Evolutionary conservation across 805 yeast species (phyloP).

Genomic region (Starmerella tilneyi): DNA sequence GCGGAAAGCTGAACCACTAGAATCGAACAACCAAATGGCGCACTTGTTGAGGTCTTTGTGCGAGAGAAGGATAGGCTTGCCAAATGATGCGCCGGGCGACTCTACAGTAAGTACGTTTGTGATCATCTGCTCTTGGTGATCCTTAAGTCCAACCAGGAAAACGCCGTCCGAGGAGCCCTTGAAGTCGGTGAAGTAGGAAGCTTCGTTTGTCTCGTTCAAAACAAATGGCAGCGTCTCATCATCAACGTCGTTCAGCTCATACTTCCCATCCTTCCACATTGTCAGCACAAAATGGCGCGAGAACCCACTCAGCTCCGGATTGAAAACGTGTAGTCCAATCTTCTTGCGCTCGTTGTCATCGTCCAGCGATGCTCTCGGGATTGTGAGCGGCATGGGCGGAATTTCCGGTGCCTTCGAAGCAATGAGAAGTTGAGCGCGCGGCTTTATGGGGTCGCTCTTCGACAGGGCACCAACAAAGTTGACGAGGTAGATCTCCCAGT

Average conservation of each 20-base stretch:
- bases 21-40: conserved; percentile 19
- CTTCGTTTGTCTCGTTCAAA: conserved; percentile 1
- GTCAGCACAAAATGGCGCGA: not conserved
- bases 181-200: conserved; percentile 15
- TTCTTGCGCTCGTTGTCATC: not conserved
- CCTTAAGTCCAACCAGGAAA: conserved; percentile 13
- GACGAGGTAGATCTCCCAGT: conserved; percentile 18
- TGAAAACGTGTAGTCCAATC: conserved; percentile 4
- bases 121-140: not conserved
- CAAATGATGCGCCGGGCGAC: conserved; percentile 5
- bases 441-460: conserved; percentile 14
- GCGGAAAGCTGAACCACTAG: conserved; percentile 16
- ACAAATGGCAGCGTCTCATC: not conserved
- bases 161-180: conserved; percentile 15
- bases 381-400: conserved; percentile 3
- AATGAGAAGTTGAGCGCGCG: conserved; percentile 8
- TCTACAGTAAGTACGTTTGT: conserved; percentile 15
- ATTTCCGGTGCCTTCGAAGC: conserved; percentile 12
- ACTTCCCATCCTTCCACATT: conserved; percentile 10
- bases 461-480: conserved; percentile 15
- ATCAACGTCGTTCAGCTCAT: not conserved
- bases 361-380: conserved; percentile 7
- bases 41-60: conserved; percentile 6
- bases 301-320: conserved; percentile 3
- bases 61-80: conserved; percentile 8